Conservation (phyloP, 192 early-diverging fungal genomes). For the Umbelopsis ramanniana region DNA sequence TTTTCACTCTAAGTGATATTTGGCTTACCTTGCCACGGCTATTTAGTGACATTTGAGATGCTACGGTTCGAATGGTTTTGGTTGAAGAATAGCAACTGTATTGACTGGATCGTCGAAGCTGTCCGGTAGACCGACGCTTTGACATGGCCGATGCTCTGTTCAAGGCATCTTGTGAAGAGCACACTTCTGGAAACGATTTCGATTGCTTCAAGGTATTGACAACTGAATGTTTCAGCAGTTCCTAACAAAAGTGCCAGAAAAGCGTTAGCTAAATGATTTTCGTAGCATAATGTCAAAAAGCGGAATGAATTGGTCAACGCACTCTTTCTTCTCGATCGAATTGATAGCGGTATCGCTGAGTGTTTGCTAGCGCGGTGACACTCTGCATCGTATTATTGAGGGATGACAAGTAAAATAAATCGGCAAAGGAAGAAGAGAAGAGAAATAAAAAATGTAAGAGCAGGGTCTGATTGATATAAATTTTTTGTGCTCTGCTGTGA, state of each 20-base stretch:
- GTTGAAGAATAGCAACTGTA: constrained; percentile 14
- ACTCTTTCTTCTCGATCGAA: constrained; percentile 16
- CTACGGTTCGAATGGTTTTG: constrained; percentile 6
- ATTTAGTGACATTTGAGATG: constrained; percentile 16
- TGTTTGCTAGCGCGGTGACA: background rate
- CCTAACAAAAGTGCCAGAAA: background rate
- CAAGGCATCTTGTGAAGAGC: background rate
- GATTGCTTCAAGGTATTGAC: constrained; percentile 19
- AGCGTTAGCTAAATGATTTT: background rate
- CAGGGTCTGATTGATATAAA: background rate
- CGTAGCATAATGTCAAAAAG: background rate
- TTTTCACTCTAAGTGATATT: background rate
- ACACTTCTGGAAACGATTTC: constrained; percentile 15
- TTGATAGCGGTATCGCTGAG: constrained; percentile 22
- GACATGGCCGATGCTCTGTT: background rate
- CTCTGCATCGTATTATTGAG: constrained; percentile 11
- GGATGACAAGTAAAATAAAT: background rate
- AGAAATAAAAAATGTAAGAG: background rate
- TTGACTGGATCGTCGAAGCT: constrained; percentile 28
- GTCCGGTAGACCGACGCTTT: constrained; percentile 41
- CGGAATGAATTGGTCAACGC: background rate
- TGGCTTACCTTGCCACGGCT: constrained; percentile 4
- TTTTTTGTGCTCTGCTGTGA: background rate
- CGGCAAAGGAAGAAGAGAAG: background rate
- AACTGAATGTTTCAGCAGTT: background rate